Percentiles rank a stretch among this genome's conserved stretches.
phyloP scores from a whole-genome alignment of 192 early-diverging fungal genomes.

The Umbelopsis ramanniana region DNA sequence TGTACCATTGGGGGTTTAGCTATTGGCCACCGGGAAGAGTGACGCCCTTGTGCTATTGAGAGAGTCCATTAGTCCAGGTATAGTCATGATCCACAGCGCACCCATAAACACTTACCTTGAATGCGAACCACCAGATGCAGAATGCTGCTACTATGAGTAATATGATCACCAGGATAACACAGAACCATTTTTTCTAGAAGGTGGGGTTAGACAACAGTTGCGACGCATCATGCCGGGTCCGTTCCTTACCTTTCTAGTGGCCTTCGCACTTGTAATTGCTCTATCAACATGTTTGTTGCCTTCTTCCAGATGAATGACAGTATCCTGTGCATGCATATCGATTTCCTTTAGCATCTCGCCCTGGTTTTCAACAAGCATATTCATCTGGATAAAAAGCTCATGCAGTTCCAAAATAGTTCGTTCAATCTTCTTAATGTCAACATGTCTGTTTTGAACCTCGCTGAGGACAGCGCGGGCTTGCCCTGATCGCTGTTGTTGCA shows the following conservation, averaged over 20 bases:
- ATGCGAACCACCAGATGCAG: slow-evolving; percentile 43
- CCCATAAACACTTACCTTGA: slow-evolving; percentile 4
- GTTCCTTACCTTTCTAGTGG: slow-evolving; percentile 39
- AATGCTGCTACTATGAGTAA: slow-evolving; percentile 34
- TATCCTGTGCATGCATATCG: slow-evolving; percentile 64
- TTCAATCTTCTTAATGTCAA: slow-evolving; percentile 89
- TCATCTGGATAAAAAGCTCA: slow-evolving; percentile 89
- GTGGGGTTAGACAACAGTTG: not conserved
- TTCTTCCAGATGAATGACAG: slow-evolving; percentile 64
- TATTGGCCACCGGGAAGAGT: not conserved
- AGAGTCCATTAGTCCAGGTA: not conserved
- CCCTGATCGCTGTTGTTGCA: slow-evolving; percentile 74
- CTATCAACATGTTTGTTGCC: slow-evolving; percentile 67
- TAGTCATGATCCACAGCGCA: not conserved
- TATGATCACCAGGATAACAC: slow-evolving; percentile 39
- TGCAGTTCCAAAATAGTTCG: slow-evolving; percentile 87
- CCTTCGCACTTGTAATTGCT: slow-evolving; percentile 55
- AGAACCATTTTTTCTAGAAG: slow-evolving; percentile 45
- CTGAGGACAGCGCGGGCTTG: slow-evolving; percentile 79
- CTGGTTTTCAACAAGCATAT: slow-evolving; percentile 78
- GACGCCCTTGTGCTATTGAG: not conserved
- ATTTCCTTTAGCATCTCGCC: slow-evolving; percentile 75
- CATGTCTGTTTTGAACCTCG: slow-evolving; percentile 85
- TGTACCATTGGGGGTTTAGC: not conserved
- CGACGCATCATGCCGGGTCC: not conserved